Percentiles rank a stretch among this genome's conserved stretches.
Evolutionary conservation across 75 land plant species (phyloP).

Genomic region (Cunninghamia lanceolata): DNA sequence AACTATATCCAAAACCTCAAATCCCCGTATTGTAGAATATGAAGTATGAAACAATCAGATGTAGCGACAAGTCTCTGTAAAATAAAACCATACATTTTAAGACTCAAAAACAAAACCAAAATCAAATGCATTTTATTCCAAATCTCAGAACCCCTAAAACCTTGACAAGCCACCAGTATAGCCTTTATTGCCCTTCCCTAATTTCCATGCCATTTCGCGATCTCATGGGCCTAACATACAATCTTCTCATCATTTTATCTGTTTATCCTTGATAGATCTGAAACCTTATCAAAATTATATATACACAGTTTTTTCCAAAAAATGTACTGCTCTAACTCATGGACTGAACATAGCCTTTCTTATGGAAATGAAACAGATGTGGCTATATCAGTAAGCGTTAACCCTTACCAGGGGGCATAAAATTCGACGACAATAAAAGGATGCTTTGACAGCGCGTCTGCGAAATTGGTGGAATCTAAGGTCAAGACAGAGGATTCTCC

Average conservation of each 20-base stretch:
- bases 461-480: conserved; percentile 53
- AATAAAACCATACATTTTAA: no score
- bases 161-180: background rate
- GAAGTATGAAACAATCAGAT: no score
- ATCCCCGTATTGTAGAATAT: no score
- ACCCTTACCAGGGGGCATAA: conserved; percentile 83
- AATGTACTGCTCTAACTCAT: background rate
- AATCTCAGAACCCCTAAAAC: background rate
- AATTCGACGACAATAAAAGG: conserved; percentile 87
- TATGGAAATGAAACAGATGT: background rate
- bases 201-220: no score
- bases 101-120: background rate
- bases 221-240: no score
- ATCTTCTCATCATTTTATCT: no score
- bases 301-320: background rate
- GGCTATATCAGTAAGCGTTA: background rate
- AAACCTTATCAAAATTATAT: background rate
- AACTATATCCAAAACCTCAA: no score
- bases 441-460: conserved; percentile 48
- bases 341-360: background rate
- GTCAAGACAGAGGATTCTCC: conserved; percentile 24
- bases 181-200: no score
- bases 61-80: background rate
- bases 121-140: no score
- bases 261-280: no score